Evolutionary conservation across 208 protist genomes (phyloP).

Genomic region (Balamuthia mandrillaris): DNA sequence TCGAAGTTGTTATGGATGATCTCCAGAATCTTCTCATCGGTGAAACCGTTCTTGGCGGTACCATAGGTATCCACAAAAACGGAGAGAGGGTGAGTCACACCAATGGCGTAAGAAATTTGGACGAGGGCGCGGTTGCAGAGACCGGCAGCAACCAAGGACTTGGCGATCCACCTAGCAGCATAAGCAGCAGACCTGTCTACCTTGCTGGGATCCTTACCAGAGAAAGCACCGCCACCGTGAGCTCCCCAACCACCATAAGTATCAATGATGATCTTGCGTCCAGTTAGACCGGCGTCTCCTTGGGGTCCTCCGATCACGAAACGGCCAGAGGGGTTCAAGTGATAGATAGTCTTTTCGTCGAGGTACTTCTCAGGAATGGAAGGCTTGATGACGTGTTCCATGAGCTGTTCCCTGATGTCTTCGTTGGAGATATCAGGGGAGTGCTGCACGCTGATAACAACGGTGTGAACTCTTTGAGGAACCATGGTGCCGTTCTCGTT

Average conservation of each 20-base stretch:
- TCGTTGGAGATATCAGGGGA: slow-evolving; percentile 89
- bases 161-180: slow-evolving; percentile 97
- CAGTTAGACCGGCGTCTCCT: slow-evolving; percentile 98
- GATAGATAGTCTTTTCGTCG: slow-evolving; percentile 92
- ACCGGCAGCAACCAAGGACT: slow-evolving; percentile 93
- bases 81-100: slow-evolving; percentile 94
- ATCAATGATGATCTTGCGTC: slow-evolving; percentile 99
- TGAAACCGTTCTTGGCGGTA: slow-evolving; percentile 74
- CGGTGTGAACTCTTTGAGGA: slow-evolving; percentile 92
- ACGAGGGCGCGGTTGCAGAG: slow-evolving; percentile 90
- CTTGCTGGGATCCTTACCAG: slow-evolving; percentile 99
- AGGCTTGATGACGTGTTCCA: slow-evolving; percentile 89
- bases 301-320: slow-evolving; percentile 99
- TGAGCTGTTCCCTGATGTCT: slow-evolving; percentile 84
- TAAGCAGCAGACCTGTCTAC: slow-evolving; percentile 99
- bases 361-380: slow-evolving; percentile 90
- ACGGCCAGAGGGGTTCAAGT: slow-evolving; percentile 97
- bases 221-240: slow-evolving; percentile 99
- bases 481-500: slow-evolving; percentile 83
- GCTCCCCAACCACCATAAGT: slow-evolving; percentile 99
- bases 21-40: slow-evolving; percentile 75
- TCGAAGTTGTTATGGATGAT: slow-evolving; percentile 98
- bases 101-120: slow-evolving; percentile 98
- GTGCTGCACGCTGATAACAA: slow-evolving; percentile 99
- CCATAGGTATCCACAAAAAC: slow-evolving; percentile 98